Evolutionary conservation across 768 basidiomycete genomes (phyloP), one percentile per base, ranked within the genome.

Genomic region (Mycena olivaceomarginata): DNA sequence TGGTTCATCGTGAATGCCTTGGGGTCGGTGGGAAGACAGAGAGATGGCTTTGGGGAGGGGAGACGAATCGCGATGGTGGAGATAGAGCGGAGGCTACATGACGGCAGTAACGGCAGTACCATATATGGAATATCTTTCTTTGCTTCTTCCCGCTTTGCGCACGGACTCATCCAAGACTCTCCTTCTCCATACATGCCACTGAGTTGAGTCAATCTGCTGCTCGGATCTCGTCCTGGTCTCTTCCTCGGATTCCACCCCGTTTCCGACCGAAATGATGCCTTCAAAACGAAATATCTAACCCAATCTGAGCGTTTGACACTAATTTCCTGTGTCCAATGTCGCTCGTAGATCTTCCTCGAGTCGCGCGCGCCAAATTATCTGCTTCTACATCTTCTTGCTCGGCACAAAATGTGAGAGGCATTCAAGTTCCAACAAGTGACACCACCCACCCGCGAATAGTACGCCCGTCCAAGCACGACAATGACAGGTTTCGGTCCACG

Each of bases 1-100:
- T 46, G 57, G 60, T 76, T 76, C 70, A 75, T 75, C 43, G 39
- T 69, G 59, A 31, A 31, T 31, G 31, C 31, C 31, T 31, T 4
- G 31, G 31, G 31, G 31, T 31, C 31, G 31, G 31, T 31, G 31
- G 31, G 31, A 31, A 31, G 31, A 31, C 31, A 31, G 31, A 4
- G 31, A 31, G 4, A 31, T 31, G 31, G 31, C 31, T 31, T 31
- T 31, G 31, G 31, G 31, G 31, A 31, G 31, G 31, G 31, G 31
- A 31, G 31, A 31, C 31, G 31, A 31, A 31, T 31, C 31, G 31
- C 31, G 31, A 39, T 10, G 53, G 31, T 31, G 67, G 74, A 67
- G 69, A 56, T 67, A 70, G 65, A 56, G 64, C 45, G 65, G 60
- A 31, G 31, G 31, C 31, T 31, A 31, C 31, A 31, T 31, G 31